Evolutionary conservation across 108 stramenopile species (phyloP).

Genomic region (Cyclotella atomus): DNA sequence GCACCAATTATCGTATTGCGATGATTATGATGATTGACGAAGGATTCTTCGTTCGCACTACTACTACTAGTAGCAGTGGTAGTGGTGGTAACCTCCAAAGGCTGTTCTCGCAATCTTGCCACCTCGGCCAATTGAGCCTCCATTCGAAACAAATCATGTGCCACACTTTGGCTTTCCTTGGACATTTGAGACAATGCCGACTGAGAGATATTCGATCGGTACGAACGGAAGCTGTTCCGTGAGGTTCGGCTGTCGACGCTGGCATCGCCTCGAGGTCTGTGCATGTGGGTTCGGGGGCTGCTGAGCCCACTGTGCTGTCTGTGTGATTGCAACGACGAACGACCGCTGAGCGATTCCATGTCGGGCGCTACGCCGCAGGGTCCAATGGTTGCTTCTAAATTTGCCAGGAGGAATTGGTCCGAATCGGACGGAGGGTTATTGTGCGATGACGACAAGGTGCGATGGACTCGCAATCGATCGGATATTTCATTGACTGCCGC

Average conservation of each 20-base stretch:
- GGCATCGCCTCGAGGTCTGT: constrained; percentile 19
- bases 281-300: constrained; percentile 20
- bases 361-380: constrained; percentile 47
- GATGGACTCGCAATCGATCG: constrained; percentile 2
- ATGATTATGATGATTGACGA: too few species aligned
- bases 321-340: too few species aligned
- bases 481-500: constrained; percentile 11
- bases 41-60: not conserved
- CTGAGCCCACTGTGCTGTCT: not conserved
- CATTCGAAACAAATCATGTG: constrained; percentile 41
- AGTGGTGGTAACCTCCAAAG: not conserved
- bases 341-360: constrained; percentile 48
- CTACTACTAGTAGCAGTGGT: not conserved
- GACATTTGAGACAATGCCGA: constrained; percentile 43
- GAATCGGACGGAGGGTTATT: not conserved
- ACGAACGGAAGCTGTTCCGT: constrained; percentile 37
- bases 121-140: constrained; percentile 48
- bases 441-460: not conserved
- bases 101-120: constrained; percentile 21
- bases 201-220: constrained; percentile 26
- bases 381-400: constrained; percentile 49
- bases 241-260: constrained; percentile 46
- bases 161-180: constrained; percentile 41
- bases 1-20: constrained; percentile 21
- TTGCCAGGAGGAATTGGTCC: constrained; percentile 45